Base-by-base conservation (phyloP, 2,329 filamentous ascomycete genomes). In the Fusarium sp. region DNA sequence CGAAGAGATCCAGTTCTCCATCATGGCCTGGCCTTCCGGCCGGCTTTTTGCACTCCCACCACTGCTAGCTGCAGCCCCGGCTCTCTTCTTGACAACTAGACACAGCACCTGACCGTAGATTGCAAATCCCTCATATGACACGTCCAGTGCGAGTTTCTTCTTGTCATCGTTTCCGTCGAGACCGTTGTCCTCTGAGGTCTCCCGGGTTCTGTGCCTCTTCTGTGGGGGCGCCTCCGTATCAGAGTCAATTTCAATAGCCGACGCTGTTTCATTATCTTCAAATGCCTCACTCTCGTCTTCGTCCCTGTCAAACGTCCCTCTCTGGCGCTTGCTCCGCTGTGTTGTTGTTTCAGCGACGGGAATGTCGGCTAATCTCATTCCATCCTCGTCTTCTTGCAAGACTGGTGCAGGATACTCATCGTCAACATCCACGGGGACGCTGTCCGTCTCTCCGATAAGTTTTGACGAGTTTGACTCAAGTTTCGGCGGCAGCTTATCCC, bases 71-170 rank as follows among this genome's bases (percentile, higher is more conserved):
- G 73, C 63, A 33, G 56, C 70, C 39, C 63, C 68, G 44, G 66
- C 67, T 59, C 89, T 88, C 73, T 89, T 91, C 75, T 87, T 88
- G 70, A 99, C 88, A 9, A 99, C 90, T 55, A 99, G 82, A 75
- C 93, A 98, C 23, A 99, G 80, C 42, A 97, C 92, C 67, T 92
- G 90, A 10, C 95, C 93, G 77, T 97, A 96, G 71, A 99, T 97
- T 69, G 90, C 91, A 77, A 98, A 98, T 9, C 95, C 94, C 70
- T 98, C 93, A 76, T 98, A 99, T 13, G 88, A 88, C 23, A 94
- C 95, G 60, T 90, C 88, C 79, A 97, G 85, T 17, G 84, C 86
- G 68, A 96, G 78, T 75, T 97, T 98, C 80, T 99, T 97, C 78
- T 97, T 96, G 71, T 96, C 90, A 53, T 90, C 87, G 9, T 74